Percentiles rank a stretch among this genome's conserved stretches.
phyloP scores from a whole-genome alignment of 345 rosid genomes.

The Murraya paniculata region DNA sequence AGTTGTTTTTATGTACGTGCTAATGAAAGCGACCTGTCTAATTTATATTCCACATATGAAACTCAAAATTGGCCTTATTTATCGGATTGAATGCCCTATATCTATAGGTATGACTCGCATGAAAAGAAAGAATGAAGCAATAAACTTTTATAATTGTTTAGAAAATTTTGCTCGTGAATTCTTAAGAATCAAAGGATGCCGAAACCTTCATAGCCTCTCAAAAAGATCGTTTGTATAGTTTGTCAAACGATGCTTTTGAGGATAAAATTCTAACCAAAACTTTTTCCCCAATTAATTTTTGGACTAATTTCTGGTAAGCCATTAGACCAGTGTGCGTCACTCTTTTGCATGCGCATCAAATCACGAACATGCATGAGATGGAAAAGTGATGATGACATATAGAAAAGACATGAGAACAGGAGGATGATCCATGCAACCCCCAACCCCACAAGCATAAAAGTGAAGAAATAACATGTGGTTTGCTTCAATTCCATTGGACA shows the following conservation, averaged over 20 bases:
- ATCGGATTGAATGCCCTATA: background rate
- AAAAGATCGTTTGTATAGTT: too few species aligned
- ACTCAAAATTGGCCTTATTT: background rate
- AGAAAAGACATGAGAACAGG: background rate
- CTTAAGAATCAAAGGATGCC: too few species aligned
- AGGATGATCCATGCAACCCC: background rate
- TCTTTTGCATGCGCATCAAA: background rate
- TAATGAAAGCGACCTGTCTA: too few species aligned
- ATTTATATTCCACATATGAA: too few species aligned
- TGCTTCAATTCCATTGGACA: slow-evolving; percentile 18
- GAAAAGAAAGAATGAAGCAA: background rate
- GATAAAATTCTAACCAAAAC: too few species aligned
- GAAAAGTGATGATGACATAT: background rate
- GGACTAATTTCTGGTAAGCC: background rate
- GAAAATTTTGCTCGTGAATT: too few species aligned
- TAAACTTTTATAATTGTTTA: too few species aligned
- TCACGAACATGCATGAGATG: background rate
- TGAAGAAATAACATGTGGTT: slow-evolving; percentile 21
- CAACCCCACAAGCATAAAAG: slow-evolving; percentile 19
- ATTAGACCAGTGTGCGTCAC: background rate
- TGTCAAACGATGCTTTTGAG: too few species aligned
- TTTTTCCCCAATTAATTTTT: background rate
- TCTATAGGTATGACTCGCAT: background rate
- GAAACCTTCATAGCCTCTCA: too few species aligned
- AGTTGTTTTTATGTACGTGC: too few species aligned